A percentile compares a stretch with the other conserved stretches of the same genome.
Conservation (phyloP, 2,329 filamentous ascomycete genomes). For the Exophiala dermatitidis region DNA sequence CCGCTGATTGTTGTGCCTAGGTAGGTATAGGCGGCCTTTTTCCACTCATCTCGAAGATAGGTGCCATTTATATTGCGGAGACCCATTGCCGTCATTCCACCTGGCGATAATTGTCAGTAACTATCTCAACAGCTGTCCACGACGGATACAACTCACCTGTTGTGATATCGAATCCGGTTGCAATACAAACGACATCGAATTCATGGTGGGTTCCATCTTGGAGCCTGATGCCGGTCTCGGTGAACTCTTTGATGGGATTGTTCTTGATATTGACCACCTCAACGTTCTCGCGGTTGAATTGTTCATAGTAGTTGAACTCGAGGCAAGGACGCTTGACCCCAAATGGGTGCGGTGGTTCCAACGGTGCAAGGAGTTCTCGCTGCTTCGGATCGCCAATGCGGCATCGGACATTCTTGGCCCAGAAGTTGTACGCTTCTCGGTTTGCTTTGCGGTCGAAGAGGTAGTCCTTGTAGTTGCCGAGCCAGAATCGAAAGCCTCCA, state of each 20-base stretch:
- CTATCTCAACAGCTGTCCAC: conserved; percentile 36
- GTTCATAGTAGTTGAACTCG: conserved; percentile 47
- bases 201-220: conserved; percentile 35
- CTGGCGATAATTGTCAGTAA: conserved; percentile 16
- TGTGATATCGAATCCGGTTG: conserved; percentile 44
- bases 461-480: conserved; percentile 47
- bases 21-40: conserved; percentile 33
- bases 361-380: conserved; percentile 48
- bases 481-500: conserved; percentile 55
- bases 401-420: conserved; percentile 46
- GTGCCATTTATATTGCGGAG: conserved; percentile 34
- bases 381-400: conserved; percentile 46
- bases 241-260: conserved; percentile 39
- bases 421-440: conserved; percentile 49
- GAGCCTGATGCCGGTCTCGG: conserved; percentile 36
- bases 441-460: conserved; percentile 46
- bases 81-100: conserved; percentile 36
- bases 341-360: conserved; percentile 48
- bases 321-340: conserved; percentile 47
- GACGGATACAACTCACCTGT: conserved; percentile 35
- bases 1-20: conserved; percentile 37
- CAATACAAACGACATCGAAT: conserved; percentile 38
- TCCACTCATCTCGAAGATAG: conserved; percentile 21
- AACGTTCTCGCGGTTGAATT: conserved; percentile 43
- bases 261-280: conserved; percentile 41